These are phyloP conservation scores for Austroboletus novae-zelandiae DNA, from an alignment of 1,284 basidiomycete genomes.

Conservation along the genomic window DNA sequence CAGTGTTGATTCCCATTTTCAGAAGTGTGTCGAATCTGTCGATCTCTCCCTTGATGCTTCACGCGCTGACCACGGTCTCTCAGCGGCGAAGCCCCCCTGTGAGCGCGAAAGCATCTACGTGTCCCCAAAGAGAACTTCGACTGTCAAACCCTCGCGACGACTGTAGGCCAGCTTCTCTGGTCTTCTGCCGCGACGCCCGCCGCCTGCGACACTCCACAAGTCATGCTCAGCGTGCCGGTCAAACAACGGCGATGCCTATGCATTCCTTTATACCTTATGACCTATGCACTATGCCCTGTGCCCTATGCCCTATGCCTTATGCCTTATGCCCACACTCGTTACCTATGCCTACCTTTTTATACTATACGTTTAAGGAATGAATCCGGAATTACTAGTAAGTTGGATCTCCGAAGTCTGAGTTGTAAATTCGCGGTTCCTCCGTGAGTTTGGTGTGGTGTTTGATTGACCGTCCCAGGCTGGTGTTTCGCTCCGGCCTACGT, in stretches of 20 bases:
- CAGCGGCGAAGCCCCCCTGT: constrained; percentile 2
- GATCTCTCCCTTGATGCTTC: neutral
- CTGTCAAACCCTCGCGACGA: constrained; percentile 18
- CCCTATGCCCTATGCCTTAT: too few species aligned
- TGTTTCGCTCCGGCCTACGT: constrained; percentile 32
- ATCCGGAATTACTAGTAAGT: neutral
- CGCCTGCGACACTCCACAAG: too few species aligned
- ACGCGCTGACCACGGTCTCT: constrained; percentile 2
- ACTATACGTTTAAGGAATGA: too few species aligned
- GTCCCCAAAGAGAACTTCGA: constrained; percentile 8
- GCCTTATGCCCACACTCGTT: too few species aligned
- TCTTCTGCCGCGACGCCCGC: too few species aligned
- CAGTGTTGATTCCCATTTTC: neutral
- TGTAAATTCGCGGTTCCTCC: constrained; percentile 10
- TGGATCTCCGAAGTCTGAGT: constrained; percentile 23
- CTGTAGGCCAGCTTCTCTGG: constrained; percentile 11
- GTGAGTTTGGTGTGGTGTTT: constrained; percentile 10
- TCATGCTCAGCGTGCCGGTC: too few species aligned
- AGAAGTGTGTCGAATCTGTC: constrained; percentile 2
- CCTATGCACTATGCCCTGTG: too few species aligned
- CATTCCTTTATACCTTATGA: too few species aligned
- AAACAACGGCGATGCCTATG: too few species aligned
- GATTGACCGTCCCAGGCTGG: constrained; percentile 33
- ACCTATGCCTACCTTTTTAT: too few species aligned
- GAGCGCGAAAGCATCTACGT: constrained; percentile 13